Evolutionary conservation across 2,329 filamentous ascomycete species (phyloP).

Genomic region (Penicillium rolfsii): DNA sequence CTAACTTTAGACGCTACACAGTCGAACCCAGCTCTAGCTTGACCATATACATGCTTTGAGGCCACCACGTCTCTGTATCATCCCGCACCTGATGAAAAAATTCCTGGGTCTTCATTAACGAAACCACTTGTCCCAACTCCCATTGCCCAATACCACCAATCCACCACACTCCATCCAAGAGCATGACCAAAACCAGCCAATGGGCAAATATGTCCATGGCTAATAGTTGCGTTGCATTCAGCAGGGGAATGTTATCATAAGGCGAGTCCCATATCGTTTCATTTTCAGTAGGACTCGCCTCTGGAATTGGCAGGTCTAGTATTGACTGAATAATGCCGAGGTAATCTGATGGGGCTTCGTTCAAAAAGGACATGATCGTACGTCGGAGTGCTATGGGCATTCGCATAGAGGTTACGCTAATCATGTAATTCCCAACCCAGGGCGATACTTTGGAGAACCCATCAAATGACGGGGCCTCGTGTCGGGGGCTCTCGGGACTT

Average conservation of each 20-base stretch:
- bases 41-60: background rate
- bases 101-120: constrained; percentile 25
- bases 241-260: background rate
- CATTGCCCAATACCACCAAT: constrained; percentile 34
- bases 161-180: constrained; percentile 42
- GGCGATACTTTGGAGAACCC: background rate
- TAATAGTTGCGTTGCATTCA: background rate
- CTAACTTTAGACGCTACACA: background rate
- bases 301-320: background rate
- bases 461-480: background rate
- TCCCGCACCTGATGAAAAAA: background rate
- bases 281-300: background rate
- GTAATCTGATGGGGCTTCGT: background rate
- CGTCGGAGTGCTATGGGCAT: background rate
- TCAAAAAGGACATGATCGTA: background rate
- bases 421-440: background rate
- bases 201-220: background rate
- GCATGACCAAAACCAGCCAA: constrained; percentile 34
- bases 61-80: background rate
- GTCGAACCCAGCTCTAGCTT: background rate
- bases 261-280: background rate
- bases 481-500: background rate
- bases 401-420: background rate
- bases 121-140: constrained; percentile 30
- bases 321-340: background rate